Evolutionary conservation across 2,329 filamentous ascomycete genomes (phyloP).

Genomic region (Hymenoscyphus linearis): DNA sequence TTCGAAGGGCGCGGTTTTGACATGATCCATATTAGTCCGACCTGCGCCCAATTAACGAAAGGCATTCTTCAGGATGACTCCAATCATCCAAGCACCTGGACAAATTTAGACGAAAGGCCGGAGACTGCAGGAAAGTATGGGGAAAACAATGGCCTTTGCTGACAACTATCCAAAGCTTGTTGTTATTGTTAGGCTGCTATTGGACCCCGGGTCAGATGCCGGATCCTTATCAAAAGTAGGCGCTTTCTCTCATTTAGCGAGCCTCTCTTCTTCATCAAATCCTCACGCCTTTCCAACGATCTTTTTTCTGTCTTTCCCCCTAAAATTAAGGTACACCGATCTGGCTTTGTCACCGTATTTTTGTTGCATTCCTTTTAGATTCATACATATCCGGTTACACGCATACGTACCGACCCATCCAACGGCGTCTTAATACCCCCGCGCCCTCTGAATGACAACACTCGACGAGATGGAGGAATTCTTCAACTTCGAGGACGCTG

Average conservation of each 20-base stretch:
- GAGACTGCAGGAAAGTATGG: neutral
- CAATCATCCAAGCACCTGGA: neutral
- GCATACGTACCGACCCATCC: neutral
- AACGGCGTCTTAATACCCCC: neutral
- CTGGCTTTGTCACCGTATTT: neutral
- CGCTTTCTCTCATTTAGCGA: neutral
- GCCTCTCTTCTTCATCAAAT: neutral
- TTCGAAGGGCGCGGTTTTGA: constrained; percentile 19
- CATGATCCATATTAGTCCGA: neutral
- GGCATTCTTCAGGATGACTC: neutral
- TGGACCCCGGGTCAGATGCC: neutral
- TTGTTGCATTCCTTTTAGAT: neutral
- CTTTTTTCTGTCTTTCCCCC: neutral
- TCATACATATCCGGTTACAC: neutral
- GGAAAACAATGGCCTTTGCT: neutral
- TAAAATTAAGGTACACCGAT: neutral
- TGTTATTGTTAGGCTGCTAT: neutral
- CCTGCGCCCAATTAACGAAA: neutral
- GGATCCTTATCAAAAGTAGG: constrained; percentile 4
- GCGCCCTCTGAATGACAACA: constrained; percentile 34
- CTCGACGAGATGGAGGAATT: constrained; percentile 52
- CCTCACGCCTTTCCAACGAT: constrained; percentile 6
- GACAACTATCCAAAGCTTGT: neutral
- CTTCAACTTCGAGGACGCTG: constrained; percentile 55
- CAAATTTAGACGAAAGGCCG: constrained; percentile 1